A percentile compares a stretch with the other conserved stretches of the same genome.
These are phyloP conservation scores for Allium fistulosum DNA, from an alignment of 106 monocot genomes.

Conservation along the genomic window DNA sequence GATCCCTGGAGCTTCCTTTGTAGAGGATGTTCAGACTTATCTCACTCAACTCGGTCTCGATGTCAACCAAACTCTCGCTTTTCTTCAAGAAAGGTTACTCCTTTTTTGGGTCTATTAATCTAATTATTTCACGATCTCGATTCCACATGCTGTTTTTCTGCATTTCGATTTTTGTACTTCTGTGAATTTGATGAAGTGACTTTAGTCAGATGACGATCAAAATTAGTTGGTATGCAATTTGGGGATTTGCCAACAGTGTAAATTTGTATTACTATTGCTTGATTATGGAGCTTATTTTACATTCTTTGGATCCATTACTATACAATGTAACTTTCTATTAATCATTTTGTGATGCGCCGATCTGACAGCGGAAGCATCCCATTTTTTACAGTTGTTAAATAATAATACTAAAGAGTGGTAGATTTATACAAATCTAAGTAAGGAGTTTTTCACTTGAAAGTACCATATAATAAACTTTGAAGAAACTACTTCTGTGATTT, in stretches of 20 bases:
- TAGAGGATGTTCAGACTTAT: conserved; percentile 90
- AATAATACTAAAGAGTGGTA: too few species aligned
- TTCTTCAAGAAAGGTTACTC: conserved; percentile 90
- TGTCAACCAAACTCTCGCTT: conserved; percentile 74
- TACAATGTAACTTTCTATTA: too few species aligned
- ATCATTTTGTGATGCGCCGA: too few species aligned
- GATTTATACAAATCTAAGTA: too few species aligned
- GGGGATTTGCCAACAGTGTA: background rate
- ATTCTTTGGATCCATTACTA: too few species aligned
- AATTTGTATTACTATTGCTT: too few species aligned
- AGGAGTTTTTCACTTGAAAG: too few species aligned
- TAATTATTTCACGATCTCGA: background rate
- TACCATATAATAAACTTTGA: too few species aligned
- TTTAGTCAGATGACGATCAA: background rate
- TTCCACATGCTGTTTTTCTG: background rate
- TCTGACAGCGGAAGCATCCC: too few species aligned
- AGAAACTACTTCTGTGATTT: too few species aligned
- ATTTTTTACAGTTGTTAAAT: too few species aligned
- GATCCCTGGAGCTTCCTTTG: conserved; percentile 86
- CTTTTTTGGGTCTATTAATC: background rate
- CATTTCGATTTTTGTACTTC: background rate
- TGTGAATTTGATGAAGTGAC: background rate
- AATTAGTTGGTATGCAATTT: background rate
- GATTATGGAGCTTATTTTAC: too few species aligned
- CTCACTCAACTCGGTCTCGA: conserved; percentile 70